Percentiles rank a stretch among this genome's conserved stretches.
Evolutionary conservation across 768 basidiomycete species (phyloP).

Genomic region (Crucibulum laeve): DNA sequence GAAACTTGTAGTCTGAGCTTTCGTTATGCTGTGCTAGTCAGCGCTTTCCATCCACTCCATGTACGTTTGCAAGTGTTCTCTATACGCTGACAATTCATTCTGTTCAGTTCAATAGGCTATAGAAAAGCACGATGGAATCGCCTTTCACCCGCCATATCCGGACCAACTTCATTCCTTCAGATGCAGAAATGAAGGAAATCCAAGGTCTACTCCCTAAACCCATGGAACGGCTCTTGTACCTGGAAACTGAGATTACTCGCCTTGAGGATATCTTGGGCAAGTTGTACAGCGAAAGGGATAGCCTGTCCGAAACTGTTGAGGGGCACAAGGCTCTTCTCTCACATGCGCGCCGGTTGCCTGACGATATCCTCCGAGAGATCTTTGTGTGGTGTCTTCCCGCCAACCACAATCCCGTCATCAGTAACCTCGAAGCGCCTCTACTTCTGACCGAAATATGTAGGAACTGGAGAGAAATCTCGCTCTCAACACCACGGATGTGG

Average conservation of each 20-base stretch:
- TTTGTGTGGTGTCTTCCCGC: slow-evolving; percentile 4
- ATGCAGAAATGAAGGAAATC: background rate
- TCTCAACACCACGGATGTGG: slow-evolving; percentile 5
- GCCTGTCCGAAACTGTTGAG: background rate
- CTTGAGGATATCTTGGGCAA: background rate
- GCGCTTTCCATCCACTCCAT: too few species aligned
- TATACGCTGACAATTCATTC: too few species aligned
- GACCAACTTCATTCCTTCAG: background rate
- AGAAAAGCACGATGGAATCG: too few species aligned
- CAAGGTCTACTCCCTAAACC: background rate
- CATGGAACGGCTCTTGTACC: background rate
- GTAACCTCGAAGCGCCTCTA: slow-evolving; percentile 5
- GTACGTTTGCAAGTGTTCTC: too few species aligned
- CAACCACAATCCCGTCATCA: slow-evolving; percentile 1
- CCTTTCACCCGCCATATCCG: too few species aligned
- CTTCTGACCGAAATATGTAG: slow-evolving; percentile 6
- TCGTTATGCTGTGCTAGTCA: too few species aligned
- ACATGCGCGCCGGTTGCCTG: background rate
- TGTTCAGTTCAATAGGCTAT: too few species aligned
- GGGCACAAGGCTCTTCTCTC: background rate
- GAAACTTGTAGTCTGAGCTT: too few species aligned
- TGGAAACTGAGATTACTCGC: background rate
- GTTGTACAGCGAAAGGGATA: background rate
- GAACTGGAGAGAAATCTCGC: slow-evolving; percentile 3
- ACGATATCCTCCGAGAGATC: slow-evolving; percentile 1